Evolutionary conservation across 2,329 filamentous ascomycete species (phyloP).

Genomic region (Colletotrichum tropicale): DNA sequence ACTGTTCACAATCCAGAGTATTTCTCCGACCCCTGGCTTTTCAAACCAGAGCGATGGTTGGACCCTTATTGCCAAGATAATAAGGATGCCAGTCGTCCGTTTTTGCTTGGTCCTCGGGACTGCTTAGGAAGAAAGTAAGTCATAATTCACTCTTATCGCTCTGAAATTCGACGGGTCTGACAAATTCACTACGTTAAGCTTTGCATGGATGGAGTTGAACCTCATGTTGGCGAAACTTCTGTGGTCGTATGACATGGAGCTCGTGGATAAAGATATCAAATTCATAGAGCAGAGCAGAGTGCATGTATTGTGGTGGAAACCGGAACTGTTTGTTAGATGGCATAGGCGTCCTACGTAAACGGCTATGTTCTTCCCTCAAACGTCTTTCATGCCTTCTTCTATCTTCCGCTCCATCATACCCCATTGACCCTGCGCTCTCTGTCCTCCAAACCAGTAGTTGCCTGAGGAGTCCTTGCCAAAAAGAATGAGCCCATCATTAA

Average conservation of each 20-base stretch:
- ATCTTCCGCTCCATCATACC: slow-evolving; percentile 17
- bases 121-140: background rate
- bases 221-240: background rate
- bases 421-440: slow-evolving; percentile 25
- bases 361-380: background rate
- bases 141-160: background rate
- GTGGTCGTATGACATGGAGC: background rate
- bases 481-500: slow-evolving; percentile 25
- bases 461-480: slow-evolving; percentile 32
- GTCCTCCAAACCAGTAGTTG: slow-evolving; percentile 33
- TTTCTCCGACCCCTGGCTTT: background rate
- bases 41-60: background rate
- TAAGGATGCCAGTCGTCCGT: background rate
- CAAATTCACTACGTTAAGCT: background rate
- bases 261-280: background rate
- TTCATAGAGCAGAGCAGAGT: background rate
- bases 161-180: background rate
- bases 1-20: background rate
- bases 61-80: background rate
- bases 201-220: background rate
- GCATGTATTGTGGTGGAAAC: background rate
- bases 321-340: background rate
- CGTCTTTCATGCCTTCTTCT: background rate
- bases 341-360: background rate
- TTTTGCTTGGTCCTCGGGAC: background rate